A percentile compares a stretch with the other conserved stretches of the same genome.
phyloP scores from a whole-genome alignment of 768 basidiomycete genomes.

The Boletus rex-veris region DNA sequence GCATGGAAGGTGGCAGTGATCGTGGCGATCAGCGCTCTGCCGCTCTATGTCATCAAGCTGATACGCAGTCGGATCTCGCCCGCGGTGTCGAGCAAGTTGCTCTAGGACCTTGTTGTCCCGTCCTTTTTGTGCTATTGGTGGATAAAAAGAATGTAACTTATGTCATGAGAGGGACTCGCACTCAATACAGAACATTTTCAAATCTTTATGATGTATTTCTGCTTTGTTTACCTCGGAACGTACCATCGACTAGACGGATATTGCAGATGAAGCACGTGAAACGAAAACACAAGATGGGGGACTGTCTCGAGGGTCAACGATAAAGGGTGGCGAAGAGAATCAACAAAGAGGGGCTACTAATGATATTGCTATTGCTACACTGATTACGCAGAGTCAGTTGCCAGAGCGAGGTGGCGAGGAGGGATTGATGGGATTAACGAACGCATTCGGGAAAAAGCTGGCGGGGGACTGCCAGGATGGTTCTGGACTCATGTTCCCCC shows the following conservation, averaged over 20 bases:
- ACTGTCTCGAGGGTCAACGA: conserved; percentile 13
- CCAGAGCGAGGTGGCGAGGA: conserved; percentile 44
- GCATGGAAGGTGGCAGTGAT: conserved; percentile 95
- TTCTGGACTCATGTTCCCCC: conserved; percentile 39
- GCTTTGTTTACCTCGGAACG: conserved; percentile 26
- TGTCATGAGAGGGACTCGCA: not conserved
- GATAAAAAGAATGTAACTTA: not conserved
- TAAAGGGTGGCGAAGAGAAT: not conserved
- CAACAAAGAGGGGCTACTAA: conserved; percentile 4
- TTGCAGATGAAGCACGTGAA: conserved; percentile 29
- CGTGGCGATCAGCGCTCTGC: conserved; percentile 90
- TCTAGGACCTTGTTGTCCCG: conserved; percentile 32
- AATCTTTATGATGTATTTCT: conserved; percentile 39
- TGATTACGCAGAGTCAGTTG: conserved; percentile 27
- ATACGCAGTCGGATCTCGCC: conserved; percentile 85
- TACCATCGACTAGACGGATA: conserved; percentile 13
- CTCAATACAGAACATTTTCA: conserved; percentile 19
- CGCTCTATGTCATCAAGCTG: conserved; percentile 86
- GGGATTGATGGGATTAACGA: conserved; percentile 45
- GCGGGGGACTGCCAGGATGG: conserved; percentile 51
- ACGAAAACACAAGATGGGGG: not conserved
- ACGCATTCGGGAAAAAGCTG: conserved; percentile 46
- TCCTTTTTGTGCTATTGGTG: no score
- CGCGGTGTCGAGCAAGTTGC: conserved; percentile 88
- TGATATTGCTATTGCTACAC: conserved; percentile 20